Conservation (phyloP, 331 rosid genomes). For the Phaseolus coccineus region DNA sequence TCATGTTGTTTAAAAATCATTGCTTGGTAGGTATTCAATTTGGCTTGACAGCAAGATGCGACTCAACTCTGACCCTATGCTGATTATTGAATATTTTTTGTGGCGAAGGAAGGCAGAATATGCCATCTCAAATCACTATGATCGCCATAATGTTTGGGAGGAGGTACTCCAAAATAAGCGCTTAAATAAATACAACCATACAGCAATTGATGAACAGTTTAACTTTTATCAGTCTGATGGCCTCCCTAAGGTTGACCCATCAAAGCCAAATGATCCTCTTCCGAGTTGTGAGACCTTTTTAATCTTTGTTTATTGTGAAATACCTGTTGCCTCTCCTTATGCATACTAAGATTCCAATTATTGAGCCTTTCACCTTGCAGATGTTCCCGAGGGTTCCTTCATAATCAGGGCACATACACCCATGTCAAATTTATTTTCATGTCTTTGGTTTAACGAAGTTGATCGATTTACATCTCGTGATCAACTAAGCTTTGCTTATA, state of each 20-base stretch:
- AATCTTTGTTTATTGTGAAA: constrained; percentile 45
- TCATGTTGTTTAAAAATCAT: constrained; percentile 35
- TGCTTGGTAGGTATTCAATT: constrained; percentile 83
- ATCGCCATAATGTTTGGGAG: constrained; percentile 96
- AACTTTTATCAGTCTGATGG: constrained; percentile 85
- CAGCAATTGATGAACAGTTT: constrained; percentile 87
- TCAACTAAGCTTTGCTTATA: constrained; percentile 95
- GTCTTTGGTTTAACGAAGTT: constrained; percentile 99
- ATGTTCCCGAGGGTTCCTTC: constrained; percentile 98
- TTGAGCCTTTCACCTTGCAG: constrained; percentile 60
- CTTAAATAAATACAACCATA: constrained; percentile 83
- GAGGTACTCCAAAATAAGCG: constrained; percentile 98
- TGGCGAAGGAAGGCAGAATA: constrained; percentile 89
- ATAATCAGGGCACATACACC: constrained; percentile 97
- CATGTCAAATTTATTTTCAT: constrained; percentile 93
- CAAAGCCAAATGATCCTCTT: constrained; percentile 64
- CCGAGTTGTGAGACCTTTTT: constrained; percentile 81
- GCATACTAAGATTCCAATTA: constrained; percentile 28
- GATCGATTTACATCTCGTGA: constrained; percentile 97
- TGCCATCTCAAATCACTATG: constrained; percentile 97
- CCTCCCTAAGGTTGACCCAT: constrained; percentile 80
- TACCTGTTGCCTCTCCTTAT: constrained; percentile 22
- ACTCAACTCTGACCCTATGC: constrained; percentile 85
- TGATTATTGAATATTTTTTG: constrained; percentile 83
- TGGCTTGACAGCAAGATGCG: constrained; percentile 99